Evolutionary conservation across 305 asterid genomes (phyloP).

Genomic region (Fraxinus angustifolia): DNA sequence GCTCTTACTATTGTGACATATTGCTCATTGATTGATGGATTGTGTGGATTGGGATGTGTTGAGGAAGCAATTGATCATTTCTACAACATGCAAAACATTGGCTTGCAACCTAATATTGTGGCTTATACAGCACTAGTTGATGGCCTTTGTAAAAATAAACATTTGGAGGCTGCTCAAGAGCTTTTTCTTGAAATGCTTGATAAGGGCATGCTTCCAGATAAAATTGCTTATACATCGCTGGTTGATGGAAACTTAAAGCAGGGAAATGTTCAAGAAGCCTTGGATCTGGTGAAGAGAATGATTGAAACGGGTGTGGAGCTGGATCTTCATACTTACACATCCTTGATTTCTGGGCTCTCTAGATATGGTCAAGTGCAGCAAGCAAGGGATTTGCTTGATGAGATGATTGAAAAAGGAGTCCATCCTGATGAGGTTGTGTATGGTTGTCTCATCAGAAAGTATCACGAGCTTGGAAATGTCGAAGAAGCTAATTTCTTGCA

Average conservation of each 20-base stretch:
- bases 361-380: slow-evolving; percentile 54
- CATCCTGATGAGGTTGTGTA: slow-evolving; percentile 68
- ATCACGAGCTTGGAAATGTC: slow-evolving; percentile 50
- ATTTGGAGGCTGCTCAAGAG: slow-evolving; percentile 54
- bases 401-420: slow-evolving; percentile 75
- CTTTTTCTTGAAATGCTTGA: slow-evolving; percentile 63
- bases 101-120: slow-evolving; percentile 63
- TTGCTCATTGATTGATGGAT: slow-evolving; percentile 57
- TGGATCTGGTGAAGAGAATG: slow-evolving; percentile 63
- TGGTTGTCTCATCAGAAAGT: slow-evolving; percentile 65
- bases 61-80: slow-evolving; percentile 66
- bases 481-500: slow-evolving; percentile 59
- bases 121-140: slow-evolving; percentile 68
- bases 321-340: slow-evolving; percentile 75
- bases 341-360: slow-evolving; percentile 70
- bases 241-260: slow-evolving; percentile 64
- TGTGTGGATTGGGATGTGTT: slow-evolving; percentile 65
- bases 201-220: slow-evolving; percentile 63
- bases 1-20: slow-evolving; percentile 60
- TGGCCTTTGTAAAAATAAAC: slow-evolving; percentile 62
- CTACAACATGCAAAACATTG: slow-evolving; percentile 40
- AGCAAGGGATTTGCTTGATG: slow-evolving; percentile 60
- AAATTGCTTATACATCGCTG: slow-evolving; percentile 59
- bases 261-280: slow-evolving; percentile 62
- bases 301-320: slow-evolving; percentile 51